Percentiles rank a stretch among this genome's conserved stretches.
Evolutionary conservation across 768 basidiomycete genomes (phyloP).

Genomic region (Pulveroboletus sp.): DNA sequence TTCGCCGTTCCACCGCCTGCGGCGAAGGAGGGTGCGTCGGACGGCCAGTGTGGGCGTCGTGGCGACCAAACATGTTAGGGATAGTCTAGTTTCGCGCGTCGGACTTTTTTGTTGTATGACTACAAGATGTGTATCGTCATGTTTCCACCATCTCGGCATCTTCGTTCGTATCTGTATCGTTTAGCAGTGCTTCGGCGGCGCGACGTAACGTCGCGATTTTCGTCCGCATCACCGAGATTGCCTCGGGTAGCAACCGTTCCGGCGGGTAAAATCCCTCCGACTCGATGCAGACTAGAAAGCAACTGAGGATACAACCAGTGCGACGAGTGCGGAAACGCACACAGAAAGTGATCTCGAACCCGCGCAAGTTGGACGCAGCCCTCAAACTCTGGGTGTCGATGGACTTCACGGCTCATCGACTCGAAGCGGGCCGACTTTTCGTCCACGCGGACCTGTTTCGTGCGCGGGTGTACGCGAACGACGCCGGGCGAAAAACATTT

Average conservation of each 20-base stretch:
- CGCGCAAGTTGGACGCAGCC: constrained; percentile 79
- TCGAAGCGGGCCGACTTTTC: constrained; percentile 70
- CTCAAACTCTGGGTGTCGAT: constrained; percentile 87
- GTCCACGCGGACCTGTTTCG: constrained; percentile 60
- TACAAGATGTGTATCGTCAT: constrained; percentile 12
- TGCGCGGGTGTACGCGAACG: constrained; percentile 55
- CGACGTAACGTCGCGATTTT: constrained; percentile 63
- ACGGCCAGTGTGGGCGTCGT: constrained; percentile 6
- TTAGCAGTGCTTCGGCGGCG: constrained; percentile 56
- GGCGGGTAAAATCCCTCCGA: constrained; percentile 88
- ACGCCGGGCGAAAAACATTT: constrained; percentile 86
- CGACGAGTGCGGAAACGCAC: constrained; percentile 44
- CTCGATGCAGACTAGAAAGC: constrained; percentile 72
- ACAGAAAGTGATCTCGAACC: constrained; percentile 89
- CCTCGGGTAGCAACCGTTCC: constrained; percentile 74
- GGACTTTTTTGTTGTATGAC: background rate
- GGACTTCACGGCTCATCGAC: constrained; percentile 86
- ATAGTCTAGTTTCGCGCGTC: background rate
- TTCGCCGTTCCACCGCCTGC: constrained; percentile 19
- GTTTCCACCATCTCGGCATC: constrained; percentile 55
- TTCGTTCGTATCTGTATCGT: constrained; percentile 37
- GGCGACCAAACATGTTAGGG: background rate
- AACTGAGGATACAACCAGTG: background rate
- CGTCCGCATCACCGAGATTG: constrained; percentile 74
- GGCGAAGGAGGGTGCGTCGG: background rate